Evolutionary conservation across 768 basidiomycete genomes (phyloP), one percentile per base, ranked within the genome.

Genomic region (Termitomyces sp.): DNA sequence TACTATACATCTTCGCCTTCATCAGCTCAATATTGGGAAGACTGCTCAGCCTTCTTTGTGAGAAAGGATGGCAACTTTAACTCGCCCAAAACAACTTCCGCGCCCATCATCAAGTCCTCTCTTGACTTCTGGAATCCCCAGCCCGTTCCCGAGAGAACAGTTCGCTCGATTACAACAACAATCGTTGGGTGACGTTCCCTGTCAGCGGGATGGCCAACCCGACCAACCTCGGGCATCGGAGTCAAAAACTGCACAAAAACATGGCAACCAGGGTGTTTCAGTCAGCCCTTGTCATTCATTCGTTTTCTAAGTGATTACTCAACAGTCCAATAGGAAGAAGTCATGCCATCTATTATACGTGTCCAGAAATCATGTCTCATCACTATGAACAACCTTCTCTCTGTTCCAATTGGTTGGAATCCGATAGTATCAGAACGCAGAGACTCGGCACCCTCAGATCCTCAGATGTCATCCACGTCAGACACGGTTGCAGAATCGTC

Each of bases 291-390:
- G 12, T 20, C 51, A 32, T 35, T 18, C 32, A 20, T 55, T 43
- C 43, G 48, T 9, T 55, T 32, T 38, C 10, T 18, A 9, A 40
- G 26, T 56, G 10, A 54, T 61, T 33, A 47, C 55, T 36, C 28
- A 40, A 32, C n/a, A 65, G 61, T 46, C 63, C 41, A 67, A 88
- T 78, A 77, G 61, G 84, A 88, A 61, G 84, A 88, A 63, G 73
- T 91, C 38, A 74, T 87, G 64, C 83, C 87, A 9, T 91, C 89
- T n/a, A 86, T 93, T 63, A 75, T 79, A 14, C 79, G 82, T 57
- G 88, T 93, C 35, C 86, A 91, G 65, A 81, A 79, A 59, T 89
- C 88, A 18, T 91, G 88, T 68, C 66, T 93, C 28, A 85, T 85
- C 76, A 88, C 88, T 2, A 75, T 93, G 50, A 83, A 85, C 64